Base-by-base conservation (phyloP, 352 stramenopile species). In the Globisporangium recalcitrans region DNA sequence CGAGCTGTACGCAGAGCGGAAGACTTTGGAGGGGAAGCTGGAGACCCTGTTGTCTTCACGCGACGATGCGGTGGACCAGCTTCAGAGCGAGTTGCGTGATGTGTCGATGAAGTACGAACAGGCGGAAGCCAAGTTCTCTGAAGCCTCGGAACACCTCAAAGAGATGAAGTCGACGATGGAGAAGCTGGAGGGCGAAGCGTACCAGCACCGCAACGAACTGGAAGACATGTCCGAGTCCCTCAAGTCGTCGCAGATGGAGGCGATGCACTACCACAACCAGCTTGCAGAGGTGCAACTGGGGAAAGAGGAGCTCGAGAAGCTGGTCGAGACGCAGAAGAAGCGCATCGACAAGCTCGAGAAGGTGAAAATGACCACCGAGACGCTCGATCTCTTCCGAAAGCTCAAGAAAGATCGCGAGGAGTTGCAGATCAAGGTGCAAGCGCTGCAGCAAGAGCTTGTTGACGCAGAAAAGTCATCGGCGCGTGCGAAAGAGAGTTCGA, bases 331-430 rank as follows among this genome's bases (percentile, higher is more conserved):
- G 10, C 82, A 92, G 58, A 77, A 78, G 34, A 65, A 72, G 52
- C 80, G 82, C 47, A 87, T 92, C 27, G 79, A 87, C 40, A 90
- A 90, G 65, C 73, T 92, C 36, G 82, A 92, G 36, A 85, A 88
- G 65, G 80, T 90, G 21, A 92, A 92, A 69, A 92, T 92, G 82
- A 92, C 82, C 8, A 90, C 70, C 0, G 80, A 88, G 34, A 89
- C 70, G 22, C 67, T 89, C 26, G 74, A 88, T 47, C 49, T 90
- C 46, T 92, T 90, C 69, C 80, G 72, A 3, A 87, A 78, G 58
- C 47, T 91, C 46, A 90, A 89, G 70, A 72, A 66, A 27, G 75
- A 85, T 52, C 78, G 82, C 24, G 52, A 78, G 27, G 67, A 78
- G 26, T 68, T 91, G 31, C 73, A 85, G 36, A 22, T 62, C 3